A percentile compares a stretch with the other conserved stretches of the same genome.
phyloP scores from a whole-genome alignment of 169 alveolate species.

The Plasmodium knowlesi region DNA sequence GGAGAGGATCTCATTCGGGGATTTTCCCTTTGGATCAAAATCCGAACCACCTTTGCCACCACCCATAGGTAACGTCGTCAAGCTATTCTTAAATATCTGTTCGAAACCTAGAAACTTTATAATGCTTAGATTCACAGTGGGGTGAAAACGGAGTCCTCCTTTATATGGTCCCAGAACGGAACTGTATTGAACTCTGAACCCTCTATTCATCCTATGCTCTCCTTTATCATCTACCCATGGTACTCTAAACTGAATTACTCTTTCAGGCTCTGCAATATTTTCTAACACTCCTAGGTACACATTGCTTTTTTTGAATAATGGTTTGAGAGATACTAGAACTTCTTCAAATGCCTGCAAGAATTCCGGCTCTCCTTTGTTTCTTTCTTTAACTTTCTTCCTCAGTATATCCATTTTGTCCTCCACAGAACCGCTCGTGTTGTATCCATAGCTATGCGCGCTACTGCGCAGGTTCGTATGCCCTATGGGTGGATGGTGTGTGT shows the following conservation, averaged over 20 bases:
- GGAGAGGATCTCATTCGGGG: slow-evolving; percentile 83
- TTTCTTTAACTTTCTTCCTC: slow-evolving; percentile 10
- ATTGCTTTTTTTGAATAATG: slow-evolving; percentile 77
- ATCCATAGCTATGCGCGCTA: slow-evolving; percentile 33
- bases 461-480: slow-evolving; percentile 22
- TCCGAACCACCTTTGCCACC: slow-evolving; percentile 93
- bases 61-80: slow-evolving; percentile 90
- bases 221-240: slow-evolving; percentile 88
- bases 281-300: slow-evolving; percentile 81
- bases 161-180: slow-evolving; percentile 90
- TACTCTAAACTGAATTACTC: slow-evolving; percentile 82
- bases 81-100: slow-evolving; percentile 88
- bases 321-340: slow-evolving; percentile 74
- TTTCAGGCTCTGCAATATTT: slow-evolving; percentile 85
- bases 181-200: slow-evolving; percentile 88
- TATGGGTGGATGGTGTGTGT: no score
- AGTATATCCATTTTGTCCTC: slow-evolving; percentile 43
- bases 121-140: slow-evolving; percentile 86
- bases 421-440: slow-evolving; percentile 3
- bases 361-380: slow-evolving; percentile 50
- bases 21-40: slow-evolving; percentile 90
- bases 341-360: slow-evolving; percentile 76
- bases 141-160: slow-evolving; percentile 91
- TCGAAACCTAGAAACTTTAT: slow-evolving; percentile 90
- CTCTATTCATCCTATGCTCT: slow-evolving; percentile 84